Evolutionary conservation across 345 rosid genomes (phyloP).

Genomic region (Citrus maxima): DNA sequence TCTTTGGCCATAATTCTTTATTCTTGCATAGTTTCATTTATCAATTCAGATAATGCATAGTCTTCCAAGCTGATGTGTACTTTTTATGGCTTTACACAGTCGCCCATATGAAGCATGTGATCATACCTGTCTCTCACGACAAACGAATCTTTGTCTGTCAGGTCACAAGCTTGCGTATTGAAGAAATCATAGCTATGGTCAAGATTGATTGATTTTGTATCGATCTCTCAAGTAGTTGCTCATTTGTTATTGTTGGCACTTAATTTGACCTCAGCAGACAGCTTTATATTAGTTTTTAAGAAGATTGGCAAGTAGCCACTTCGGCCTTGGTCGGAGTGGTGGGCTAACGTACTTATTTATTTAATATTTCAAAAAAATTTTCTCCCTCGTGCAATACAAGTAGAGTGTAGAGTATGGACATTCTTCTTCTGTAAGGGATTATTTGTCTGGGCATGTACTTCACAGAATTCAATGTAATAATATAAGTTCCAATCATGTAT

Average conservation of each 20-base stretch:
- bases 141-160: conserved; percentile 13
- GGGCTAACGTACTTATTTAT: too few species aligned
- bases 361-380: too few species aligned
- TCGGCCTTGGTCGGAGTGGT: too few species aligned
- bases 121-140: conserved; percentile 1
- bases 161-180: neutral
- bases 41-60: neutral
- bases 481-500: too few species aligned
- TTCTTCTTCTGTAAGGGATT: too few species aligned
- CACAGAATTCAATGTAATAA: too few species aligned
- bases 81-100: neutral
- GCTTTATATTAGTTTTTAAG: neutral
- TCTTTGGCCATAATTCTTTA: neutral
- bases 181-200: neutral
- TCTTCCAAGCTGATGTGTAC: neutral
- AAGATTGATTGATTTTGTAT: neutral
- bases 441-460: too few species aligned
- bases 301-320: neutral
- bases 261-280: neutral
- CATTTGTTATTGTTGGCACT: too few species aligned
- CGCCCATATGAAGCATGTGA: conserved; percentile 6
- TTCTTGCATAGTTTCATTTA: neutral
- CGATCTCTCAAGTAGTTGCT: neutral
- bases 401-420: too few species aligned
- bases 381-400: too few species aligned